Evolutionary conservation across 805 yeast species (phyloP).

Genomic region (Sugiyamaella marilandica): DNA sequence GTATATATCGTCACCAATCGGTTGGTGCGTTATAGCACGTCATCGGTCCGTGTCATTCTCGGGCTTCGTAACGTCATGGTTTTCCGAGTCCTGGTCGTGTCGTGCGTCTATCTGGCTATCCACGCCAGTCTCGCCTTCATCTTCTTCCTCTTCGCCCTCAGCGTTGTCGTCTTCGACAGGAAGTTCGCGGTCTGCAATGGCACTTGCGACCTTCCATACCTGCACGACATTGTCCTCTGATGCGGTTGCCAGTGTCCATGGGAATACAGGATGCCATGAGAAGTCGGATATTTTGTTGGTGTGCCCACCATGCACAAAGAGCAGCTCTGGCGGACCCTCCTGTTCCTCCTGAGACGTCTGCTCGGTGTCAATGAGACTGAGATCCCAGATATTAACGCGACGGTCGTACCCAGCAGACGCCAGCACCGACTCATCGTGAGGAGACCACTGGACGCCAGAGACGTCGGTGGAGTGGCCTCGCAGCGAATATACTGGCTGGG

Average conservation of each 20-base stretch:
- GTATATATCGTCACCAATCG: not conserved
- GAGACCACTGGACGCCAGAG: conserved; percentile 52
- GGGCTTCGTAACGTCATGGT: too few species aligned
- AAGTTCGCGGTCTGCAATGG: conserved; percentile 34
- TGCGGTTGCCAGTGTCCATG: conserved; percentile 57
- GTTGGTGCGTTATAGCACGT: too few species aligned
- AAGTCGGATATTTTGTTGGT: conserved; percentile 63
- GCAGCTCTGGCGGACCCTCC: conserved; percentile 70
- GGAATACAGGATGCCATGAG: conserved; percentile 59
- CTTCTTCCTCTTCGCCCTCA: conserved; percentile 7
- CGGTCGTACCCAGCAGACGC: conserved; percentile 65
- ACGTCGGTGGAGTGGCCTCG: conserved; percentile 62
- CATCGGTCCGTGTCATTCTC: too few species aligned
- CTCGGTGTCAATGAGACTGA: conserved; percentile 48
- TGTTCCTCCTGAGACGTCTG: conserved; percentile 48
- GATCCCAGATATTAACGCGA: conserved; percentile 71
- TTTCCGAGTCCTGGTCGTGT: too few species aligned
- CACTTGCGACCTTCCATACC: conserved; percentile 66
- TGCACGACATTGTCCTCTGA: conserved; percentile 76
- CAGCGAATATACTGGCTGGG: conserved; percentile 55
- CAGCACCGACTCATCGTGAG: conserved; percentile 46
- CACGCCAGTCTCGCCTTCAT: not conserved
- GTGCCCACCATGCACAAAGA: conserved; percentile 85
- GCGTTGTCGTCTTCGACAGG: conserved; percentile 40
- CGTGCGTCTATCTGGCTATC: too few species aligned